phyloP scores from a whole-genome alignment of 2,329 filamentous ascomycete species.

The Fusarium proliferatum region DNA sequence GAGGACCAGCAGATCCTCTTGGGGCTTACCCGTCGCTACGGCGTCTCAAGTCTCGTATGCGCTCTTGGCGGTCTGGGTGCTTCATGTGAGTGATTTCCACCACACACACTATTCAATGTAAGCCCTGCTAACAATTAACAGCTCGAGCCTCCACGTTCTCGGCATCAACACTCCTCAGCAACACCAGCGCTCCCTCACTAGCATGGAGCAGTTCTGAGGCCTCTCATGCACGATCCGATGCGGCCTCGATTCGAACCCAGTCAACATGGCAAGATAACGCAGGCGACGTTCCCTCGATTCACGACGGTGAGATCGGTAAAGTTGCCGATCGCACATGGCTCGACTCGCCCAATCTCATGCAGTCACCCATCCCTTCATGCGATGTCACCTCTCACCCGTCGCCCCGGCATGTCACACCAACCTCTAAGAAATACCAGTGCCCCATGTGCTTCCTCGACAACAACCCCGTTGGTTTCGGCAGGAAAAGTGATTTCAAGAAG shows the following conservation, averaged over 20 bases:
- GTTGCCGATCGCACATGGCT: conserved; percentile 53
- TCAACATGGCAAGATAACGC: conserved; percentile 52
- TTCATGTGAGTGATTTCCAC: conserved; percentile 49
- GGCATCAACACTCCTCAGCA: conserved; percentile 55
- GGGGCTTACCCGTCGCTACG: conserved; percentile 53
- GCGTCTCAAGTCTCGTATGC: conserved; percentile 52
- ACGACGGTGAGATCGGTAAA: conserved; percentile 51
- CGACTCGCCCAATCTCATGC: conserved; percentile 52
- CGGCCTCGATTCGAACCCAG: conserved; percentile 54
- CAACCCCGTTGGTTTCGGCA: conserved; percentile 58
- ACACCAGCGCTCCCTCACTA: conserved; percentile 54
- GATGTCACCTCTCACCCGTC: conserved; percentile 52
- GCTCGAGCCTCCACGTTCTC: conserved; percentile 55
- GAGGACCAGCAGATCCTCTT: conserved; percentile 54
- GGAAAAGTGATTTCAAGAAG: conserved; percentile 62
- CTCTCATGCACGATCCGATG: conserved; percentile 54
- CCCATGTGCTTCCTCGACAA: conserved; percentile 59
- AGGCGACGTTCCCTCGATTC: conserved; percentile 49
- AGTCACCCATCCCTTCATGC: conserved; percentile 49
- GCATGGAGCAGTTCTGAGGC: conserved; percentile 56
- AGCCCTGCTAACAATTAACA: conserved; percentile 37
- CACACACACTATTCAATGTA: not conserved
- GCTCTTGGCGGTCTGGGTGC: conserved; percentile 51
- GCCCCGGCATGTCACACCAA: conserved; percentile 51
- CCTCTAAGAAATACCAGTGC: conserved; percentile 57